Conservation (phyloP, 1,284 basidiomycete species). For the Farysia itapuensis region DNA sequence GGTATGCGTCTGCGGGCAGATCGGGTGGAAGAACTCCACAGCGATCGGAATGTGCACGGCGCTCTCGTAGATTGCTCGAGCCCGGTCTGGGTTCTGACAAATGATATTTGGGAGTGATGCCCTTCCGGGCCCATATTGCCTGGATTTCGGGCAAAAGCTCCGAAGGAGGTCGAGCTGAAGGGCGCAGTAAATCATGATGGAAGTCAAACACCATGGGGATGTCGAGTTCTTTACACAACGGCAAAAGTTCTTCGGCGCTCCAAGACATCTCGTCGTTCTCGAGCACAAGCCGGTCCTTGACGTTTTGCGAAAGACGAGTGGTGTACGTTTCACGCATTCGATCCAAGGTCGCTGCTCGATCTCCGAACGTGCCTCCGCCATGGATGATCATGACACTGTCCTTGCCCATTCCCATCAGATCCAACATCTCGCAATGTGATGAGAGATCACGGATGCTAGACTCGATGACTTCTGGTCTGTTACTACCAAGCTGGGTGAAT, state of each 20-base stretch:
- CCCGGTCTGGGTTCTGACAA: conserved; percentile 67
- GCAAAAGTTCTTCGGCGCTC: conserved; percentile 79
- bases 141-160: conserved; percentile 73
- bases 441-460: conserved; percentile 76
- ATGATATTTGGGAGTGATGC: conserved; percentile 83
- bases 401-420: conserved; percentile 74
- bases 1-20: conserved; percentile 64
- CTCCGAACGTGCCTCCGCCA: conserved; percentile 74
- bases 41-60: conserved; percentile 79
- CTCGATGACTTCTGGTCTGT: conserved; percentile 71
- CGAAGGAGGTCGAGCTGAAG: conserved; percentile 48
- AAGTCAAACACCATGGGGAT: conserved; percentile 68
- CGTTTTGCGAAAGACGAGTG: conserved; percentile 67
- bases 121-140: conserved; percentile 72
- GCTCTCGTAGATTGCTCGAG: conserved; percentile 62
- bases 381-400: conserved; percentile 77
- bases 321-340: conserved; percentile 74
- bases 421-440: conserved; percentile 84
- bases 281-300: conserved; percentile 75
- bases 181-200: conserved; percentile 59
- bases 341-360: conserved; percentile 72
- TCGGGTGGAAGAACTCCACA: conserved; percentile 71
- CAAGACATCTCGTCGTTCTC: conserved; percentile 94
- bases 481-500: conserved; percentile 80
- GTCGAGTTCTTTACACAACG: conserved; percentile 76